phyloP scores from a whole-genome alignment of 2,329 filamentous ascomycete species.

The Penicillium sp. region DNA sequence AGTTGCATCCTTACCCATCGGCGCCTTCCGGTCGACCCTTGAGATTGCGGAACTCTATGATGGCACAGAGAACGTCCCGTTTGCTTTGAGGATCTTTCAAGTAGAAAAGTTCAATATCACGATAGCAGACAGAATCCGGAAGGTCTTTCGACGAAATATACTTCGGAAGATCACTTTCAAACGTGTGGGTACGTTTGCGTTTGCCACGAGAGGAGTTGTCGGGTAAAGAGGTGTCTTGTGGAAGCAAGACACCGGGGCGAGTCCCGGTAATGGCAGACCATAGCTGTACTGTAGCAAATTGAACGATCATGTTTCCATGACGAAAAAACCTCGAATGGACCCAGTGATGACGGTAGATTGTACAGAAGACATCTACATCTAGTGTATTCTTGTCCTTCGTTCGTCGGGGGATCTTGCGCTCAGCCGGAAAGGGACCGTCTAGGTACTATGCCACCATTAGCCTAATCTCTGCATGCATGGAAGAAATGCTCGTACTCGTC shows the following conservation, averaged over 20 bases:
- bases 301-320: constrained; percentile 20
- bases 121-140: too few species aligned
- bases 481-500: constrained; percentile 16
- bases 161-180: too few species aligned
- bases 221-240: constrained; percentile 14
- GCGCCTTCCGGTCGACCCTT: constrained; percentile 27
- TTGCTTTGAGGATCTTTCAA: constrained; percentile 20
- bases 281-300: constrained; percentile 14
- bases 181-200: too few species aligned
- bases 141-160: too few species aligned
- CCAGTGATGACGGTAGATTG: constrained; percentile 17
- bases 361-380: constrained; percentile 15
- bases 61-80: constrained; percentile 24
- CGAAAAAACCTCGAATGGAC: constrained; percentile 18
- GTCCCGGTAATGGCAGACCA: constrained; percentile 24
- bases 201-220: constrained; percentile 1
- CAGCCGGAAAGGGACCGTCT: constrained; percentile 4
- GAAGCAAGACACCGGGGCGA: constrained; percentile 23
- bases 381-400: constrained; percentile 16
- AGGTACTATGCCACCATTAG: constrained; percentile 13
- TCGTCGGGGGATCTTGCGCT: constrained; percentile 17
- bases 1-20: too few species aligned
- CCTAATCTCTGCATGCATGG: background rate
- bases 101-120: too few species aligned
- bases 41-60: constrained; percentile 30